These are phyloP conservation scores for Aaosphaeria pasadenensis DNA, from an alignment of 2,329 filamentous ascomycete species.

Conservation along the genomic window DNA sequence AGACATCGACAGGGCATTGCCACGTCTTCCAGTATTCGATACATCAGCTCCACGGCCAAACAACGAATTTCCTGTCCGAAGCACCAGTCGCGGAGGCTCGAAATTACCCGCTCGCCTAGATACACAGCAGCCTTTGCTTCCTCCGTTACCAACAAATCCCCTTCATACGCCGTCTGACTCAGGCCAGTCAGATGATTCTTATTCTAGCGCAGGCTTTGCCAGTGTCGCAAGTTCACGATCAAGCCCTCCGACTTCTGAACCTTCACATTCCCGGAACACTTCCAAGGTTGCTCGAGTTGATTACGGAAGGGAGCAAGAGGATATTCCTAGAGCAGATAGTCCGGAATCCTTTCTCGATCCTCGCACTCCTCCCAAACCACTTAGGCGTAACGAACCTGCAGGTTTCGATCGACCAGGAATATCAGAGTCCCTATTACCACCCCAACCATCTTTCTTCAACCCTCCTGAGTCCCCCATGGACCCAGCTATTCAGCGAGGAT, in stretches of 20 bases:
- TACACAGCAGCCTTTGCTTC: slow-evolving; percentile 17
- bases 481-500: slow-evolving; percentile 37
- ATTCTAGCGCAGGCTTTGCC: slow-evolving; percentile 28
- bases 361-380: slow-evolving; percentile 10
- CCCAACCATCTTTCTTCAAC: slow-evolving; percentile 14
- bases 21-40: too few relatives aligned
- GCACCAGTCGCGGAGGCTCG: slow-evolving; percentile 16
- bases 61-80: slow-evolving; percentile 20
- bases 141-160: slow-evolving; percentile 21
- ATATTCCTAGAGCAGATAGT: slow-evolving; percentile 21
- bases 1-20: too few relatives aligned
- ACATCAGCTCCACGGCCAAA: not conserved
- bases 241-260: slow-evolving; percentile 36
- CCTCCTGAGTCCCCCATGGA: slow-evolving; percentile 39
- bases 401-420: slow-evolving; percentile 17
- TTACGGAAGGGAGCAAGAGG: slow-evolving; percentile 22
- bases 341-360: slow-evolving; percentile 26
- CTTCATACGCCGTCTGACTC: slow-evolving; percentile 40
- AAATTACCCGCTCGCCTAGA: slow-evolving; percentile 11
- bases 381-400: slow-evolving; percentile 14
- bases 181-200: slow-evolving; percentile 38
- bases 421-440: slow-evolving; percentile 17
- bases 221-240: slow-evolving; percentile 37
- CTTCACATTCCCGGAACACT: slow-evolving; percentile 27
- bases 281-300: slow-evolving; percentile 25